Base-by-base conservation (phyloP, 1,139 yeast species). In the Blastobotrys aristatus region DNA sequence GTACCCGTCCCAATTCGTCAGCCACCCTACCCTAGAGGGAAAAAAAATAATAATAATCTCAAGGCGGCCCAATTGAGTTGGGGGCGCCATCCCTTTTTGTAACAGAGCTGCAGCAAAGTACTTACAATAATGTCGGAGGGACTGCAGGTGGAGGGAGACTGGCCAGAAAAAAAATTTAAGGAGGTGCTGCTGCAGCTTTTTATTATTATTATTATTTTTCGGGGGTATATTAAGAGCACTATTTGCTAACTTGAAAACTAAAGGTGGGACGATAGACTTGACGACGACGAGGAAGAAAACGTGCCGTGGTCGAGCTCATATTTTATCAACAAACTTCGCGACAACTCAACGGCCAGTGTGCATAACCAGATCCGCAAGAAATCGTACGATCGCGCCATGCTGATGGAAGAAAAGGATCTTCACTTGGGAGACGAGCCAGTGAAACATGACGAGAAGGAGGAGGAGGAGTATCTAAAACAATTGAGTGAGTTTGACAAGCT, bases 401-500 rank as follows among this genome's bases (percentile, higher is more conserved):
- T 6, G 6, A 10, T 6, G 5, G 34, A 31, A 31, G 13, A 14
- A 8, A 24, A 18, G 14, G n/a, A n/a, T n/a, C n/a, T n/a, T n/a
- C n/a, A n/a, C n/a, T n/a, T n/a, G n/a, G n/a, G n/a, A n/a, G 39
- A 35, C 16, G 24, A 20, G 31, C 30, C 38, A 11, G 11, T 14
- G 8, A 22, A 17, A 20, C 29, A 40, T 27, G 22, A 20, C 20
- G 32, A 41, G 14, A 10, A 41, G 5, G 46, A 48, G 32, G 46
- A 44, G 30, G 42, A 21, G n/a, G 22, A 38, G 31, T 48, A 48
- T 32, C 37, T 48, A 34, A 32, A 38, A 20, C 48, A 44, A 32
- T 44, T 48, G 24, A 43, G 35, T 18, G 48, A 48, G 36, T 48
- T 48, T 36, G 48, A 48, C 40, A 41, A 44, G 20, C 40, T 43